These are phyloP conservation scores for Aspergillus haitiensis DNA, from an alignment of 495 filamentous ascomycete genomes.

Conservation along the genomic window DNA sequence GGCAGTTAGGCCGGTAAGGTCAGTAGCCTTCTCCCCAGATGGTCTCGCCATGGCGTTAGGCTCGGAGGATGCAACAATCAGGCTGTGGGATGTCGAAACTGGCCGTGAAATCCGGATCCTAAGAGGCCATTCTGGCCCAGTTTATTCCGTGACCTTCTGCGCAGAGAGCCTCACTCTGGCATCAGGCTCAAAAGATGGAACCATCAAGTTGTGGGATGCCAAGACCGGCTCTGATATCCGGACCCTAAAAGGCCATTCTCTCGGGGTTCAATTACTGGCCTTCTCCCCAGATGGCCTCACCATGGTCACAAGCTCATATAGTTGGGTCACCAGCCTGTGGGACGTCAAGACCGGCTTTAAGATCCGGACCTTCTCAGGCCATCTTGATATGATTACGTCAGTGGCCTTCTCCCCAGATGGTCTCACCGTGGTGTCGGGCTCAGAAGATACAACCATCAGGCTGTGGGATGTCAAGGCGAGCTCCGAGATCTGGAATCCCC, in stretches of 20 bases:
- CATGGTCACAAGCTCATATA: too few relatives aligned
- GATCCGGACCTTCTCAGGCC: constrained; percentile 23
- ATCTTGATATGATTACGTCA: neutral
- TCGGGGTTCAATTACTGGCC: constrained; percentile 20
- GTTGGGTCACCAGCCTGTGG: constrained; percentile 6
- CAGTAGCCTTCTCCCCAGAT: constrained; percentile 29
- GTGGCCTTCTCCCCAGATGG: neutral
- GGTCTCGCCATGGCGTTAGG: neutral
- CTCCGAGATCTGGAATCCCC: neutral
- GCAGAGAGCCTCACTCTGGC: neutral
- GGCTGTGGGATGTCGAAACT: neutral
- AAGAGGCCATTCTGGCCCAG: neutral
- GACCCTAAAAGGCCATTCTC: constrained; percentile 25
- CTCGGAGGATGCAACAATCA: too few relatives aligned
- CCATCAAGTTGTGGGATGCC: constrained; percentile 9
- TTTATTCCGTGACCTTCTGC: neutral
- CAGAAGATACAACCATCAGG: neutral
- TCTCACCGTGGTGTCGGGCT: neutral
- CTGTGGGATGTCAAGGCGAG: neutral
- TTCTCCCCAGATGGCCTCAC: constrained; percentile 25
- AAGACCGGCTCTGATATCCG: constrained; percentile 2
- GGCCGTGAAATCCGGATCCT: constrained; percentile 2
- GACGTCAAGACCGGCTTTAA: constrained; percentile 23
- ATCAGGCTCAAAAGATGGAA: constrained; percentile 20
- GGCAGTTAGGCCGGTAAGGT: too few relatives aligned